Evolutionary conservation across 768 basidiomycete species (phyloP), one percentile per base, ranked within the genome.

Genomic region (Hypholoma fasciculare): DNA sequence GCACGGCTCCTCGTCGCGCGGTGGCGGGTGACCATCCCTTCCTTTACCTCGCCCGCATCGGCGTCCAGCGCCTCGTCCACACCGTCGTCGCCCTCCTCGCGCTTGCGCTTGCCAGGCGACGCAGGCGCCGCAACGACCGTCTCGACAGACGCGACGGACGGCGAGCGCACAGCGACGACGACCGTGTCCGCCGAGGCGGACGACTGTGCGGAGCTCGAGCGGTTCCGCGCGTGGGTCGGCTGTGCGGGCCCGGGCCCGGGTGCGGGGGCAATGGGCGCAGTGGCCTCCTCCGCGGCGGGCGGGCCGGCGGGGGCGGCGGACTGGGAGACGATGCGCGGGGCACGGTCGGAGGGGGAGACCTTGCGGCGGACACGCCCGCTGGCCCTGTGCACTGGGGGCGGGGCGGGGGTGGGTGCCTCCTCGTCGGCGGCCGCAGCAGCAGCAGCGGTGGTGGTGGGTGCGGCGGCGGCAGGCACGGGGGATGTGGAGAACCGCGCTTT

Each of bases 1-100:
- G 38, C 27, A 39, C 58, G 56, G 37, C 42, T 50, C 46, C 65
- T 63, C 14, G 62, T 61, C 30, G 69, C 71, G 52, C 76, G 69
- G 34, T 76, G 72, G 30, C 77, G 76, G 58, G 77, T 78, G 20
- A 74, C 66, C 70, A 76, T 75, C 5, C 72, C 72, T 55, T 71
- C 30, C 30, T 7, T 6, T 12, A 42, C 40, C 40, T 6, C 40
- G 13, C 17, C 40, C 40, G 13, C 69, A 36, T 14, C 16, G 44
- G 27, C 44, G 30, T n/a, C 54, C 27, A 43, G 11, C 34, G 43
- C 54, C 42, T 61, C 17, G 23, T 58, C 54, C 13, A 11, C 44
- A 14, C 30, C 30, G 30, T 58, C 52, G 9, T 54, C 54, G 17
- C 52, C 54, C 17, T 58, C 56, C 11, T 65, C 63, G 7, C 42